Base-by-base conservation (phyloP, 2,329 filamentous ascomycete genomes). In the Aspergillus ustus region DNA sequence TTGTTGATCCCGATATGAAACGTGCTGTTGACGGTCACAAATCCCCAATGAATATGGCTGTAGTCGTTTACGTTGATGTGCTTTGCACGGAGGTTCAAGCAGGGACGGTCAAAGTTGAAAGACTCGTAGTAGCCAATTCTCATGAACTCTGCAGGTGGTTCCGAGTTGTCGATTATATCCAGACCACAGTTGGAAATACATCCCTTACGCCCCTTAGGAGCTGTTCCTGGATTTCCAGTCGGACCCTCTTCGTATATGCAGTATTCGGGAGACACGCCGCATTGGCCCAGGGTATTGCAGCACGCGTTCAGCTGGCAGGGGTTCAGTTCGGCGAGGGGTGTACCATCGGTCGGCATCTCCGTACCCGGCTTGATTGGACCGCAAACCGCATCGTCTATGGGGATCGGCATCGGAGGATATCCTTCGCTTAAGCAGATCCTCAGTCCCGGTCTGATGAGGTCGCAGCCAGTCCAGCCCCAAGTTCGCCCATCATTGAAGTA, bases 401-500 rank as follows among this genome's bases (percentile, higher is more conserved):
- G 59, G 1, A 75, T 69, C 6, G 81, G 81, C 63, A 82, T 72
- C 0, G 80, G 80, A 1, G 80, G 74, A 2, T 57, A 63, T 0
- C 81, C 81, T 0, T 65, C 60, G 61, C 78, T 81, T 0, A 83
- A 62, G 62, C 81, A 83, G 9, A 83, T 79, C 4, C 63, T 69
- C 5, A 63, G 57, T 0, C 70, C 73, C 9, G 64, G 50, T 15
- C 65, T 65, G 15, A 83, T 63, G 15, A 69, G 54, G 2, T 68
- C 59, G 63, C 81, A 83, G 22, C 77, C 78, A 13, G 52, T 68
- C 78, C 78, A 82, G 15, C 75, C 80, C 81, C 81, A 83, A 7
- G 81, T 83, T 2, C 75, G 69, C n/a, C 71, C 75, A 64, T 82
- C 50, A n/a, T 61, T 61, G 31, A 57, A 61, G 19, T 44, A 54